Percentiles rank a stretch among this genome's conserved stretches.
These are phyloP conservation scores for Misopates orontium DNA, from an alignment of 257 asterid species.

Conservation along the genomic window DNA sequence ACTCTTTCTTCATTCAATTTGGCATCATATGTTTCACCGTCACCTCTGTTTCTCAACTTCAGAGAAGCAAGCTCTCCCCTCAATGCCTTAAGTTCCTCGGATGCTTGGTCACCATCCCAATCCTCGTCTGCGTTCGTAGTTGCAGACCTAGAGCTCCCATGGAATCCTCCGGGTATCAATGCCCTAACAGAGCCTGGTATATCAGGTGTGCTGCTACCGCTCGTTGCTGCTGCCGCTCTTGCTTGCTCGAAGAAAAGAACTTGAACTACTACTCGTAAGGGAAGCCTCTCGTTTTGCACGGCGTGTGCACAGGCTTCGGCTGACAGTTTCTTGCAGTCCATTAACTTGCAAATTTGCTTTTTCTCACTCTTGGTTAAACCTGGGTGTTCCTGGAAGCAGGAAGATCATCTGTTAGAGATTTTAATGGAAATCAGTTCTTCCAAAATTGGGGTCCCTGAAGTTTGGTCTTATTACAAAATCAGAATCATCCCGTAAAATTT, in stretches of 20 bases:
- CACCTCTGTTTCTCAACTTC: conserved; percentile 43
- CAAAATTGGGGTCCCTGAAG: no score
- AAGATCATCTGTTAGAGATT: neutral
- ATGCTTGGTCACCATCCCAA: conserved; percentile 65
- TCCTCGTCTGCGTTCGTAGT: conserved; percentile 84
- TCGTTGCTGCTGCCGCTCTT: conserved; percentile 37
- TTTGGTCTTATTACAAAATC: no score
- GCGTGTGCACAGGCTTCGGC: conserved; percentile 77
- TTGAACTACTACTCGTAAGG: conserved; percentile 75
- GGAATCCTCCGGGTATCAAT: conserved; percentile 52
- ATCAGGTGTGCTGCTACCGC: conserved; percentile 52
- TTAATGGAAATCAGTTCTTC: no score
- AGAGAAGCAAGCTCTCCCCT: conserved; percentile 59
- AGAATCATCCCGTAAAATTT: no score
- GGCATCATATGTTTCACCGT: conserved; percentile 3
- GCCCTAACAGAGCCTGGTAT: conserved; percentile 47
- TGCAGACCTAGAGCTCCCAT: conserved; percentile 73
- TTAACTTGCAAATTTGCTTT: conserved; percentile 65
- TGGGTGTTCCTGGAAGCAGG: conserved; percentile 60
- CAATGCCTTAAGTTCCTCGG: conserved; percentile 70
- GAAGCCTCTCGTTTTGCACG: conserved; percentile 81
- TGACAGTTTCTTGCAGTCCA: conserved; percentile 79
- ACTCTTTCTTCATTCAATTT: conserved; percentile 42
- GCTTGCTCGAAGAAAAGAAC: conserved; percentile 80
- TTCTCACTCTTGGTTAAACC: conserved; percentile 68